phyloP scores from a whole-genome alignment of 2,329 filamentous ascomycete genomes.

The Fusarium nanum region DNA sequence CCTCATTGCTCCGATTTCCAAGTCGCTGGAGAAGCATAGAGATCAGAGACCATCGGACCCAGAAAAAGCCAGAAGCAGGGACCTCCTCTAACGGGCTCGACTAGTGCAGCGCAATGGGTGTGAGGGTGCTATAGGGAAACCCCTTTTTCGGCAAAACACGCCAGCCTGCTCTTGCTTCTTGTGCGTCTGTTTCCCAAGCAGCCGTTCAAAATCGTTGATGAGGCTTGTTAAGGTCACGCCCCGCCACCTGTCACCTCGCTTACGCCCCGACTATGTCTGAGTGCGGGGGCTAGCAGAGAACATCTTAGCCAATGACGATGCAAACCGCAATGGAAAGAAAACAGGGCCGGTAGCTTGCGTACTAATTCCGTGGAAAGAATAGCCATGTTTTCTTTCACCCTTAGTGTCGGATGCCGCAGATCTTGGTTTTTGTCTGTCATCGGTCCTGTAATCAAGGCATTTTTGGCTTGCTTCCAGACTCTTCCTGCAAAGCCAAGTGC shows the following conservation, averaged over 20 bases:
- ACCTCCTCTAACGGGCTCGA: slow-evolving; percentile 37
- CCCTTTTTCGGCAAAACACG: background rate
- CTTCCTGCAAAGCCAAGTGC: background rate
- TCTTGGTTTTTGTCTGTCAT: slow-evolving; percentile 54
- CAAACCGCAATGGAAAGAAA: slow-evolving; percentile 2
- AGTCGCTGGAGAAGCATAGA: slow-evolving; percentile 35
- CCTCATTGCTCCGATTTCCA: slow-evolving; percentile 53
- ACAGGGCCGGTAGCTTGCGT: background rate
- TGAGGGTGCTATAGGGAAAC: background rate
- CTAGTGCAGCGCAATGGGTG: slow-evolving; percentile 9
- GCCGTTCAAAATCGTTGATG: background rate
- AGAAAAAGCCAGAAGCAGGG: slow-evolving; percentile 42
- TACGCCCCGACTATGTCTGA: slow-evolving; percentile 3
- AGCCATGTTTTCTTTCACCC: slow-evolving; percentile 22
- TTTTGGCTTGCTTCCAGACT: slow-evolving; percentile 12
- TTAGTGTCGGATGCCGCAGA: slow-evolving; percentile 26
- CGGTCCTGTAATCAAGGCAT: slow-evolving; percentile 33
- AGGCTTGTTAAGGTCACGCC: slow-evolving; percentile 6
- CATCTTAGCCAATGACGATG: background rate
- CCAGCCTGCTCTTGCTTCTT: background rate
- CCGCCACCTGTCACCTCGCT: slow-evolving; percentile 6
- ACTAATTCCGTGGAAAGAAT: background rate
- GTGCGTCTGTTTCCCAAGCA: background rate
- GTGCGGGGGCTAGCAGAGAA: slow-evolving; percentile 29
- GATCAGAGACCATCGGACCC: slow-evolving; percentile 49